Base-by-base conservation (phyloP, 176 grass and related monocot species). In the Rhynchospora breviuscula region DNA sequence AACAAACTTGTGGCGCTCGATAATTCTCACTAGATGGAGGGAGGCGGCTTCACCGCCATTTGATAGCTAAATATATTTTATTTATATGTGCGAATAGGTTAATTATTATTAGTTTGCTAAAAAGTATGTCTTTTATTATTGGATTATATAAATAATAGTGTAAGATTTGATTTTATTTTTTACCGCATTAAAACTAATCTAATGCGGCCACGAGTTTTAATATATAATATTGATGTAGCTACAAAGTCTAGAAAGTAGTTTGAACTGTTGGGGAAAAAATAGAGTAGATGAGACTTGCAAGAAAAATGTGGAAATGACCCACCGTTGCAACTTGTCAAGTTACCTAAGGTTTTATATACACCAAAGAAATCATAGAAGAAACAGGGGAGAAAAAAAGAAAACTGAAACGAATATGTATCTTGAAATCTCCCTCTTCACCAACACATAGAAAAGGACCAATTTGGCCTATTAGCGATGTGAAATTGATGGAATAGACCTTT, bases 221-320 rank as follows among this genome's bases (percentile, higher is more conserved):
- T n/a, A n/a, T n/a, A n/a, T n/a, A n/a, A n/a, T n/a, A n/a, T n/a
- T n/a, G n/a, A n/a, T 46, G 78, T n/a, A 59, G 57, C 26, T 80
- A 81, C 58, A 46, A 81, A 82, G 87, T 82, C 59, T 68, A 68
- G 43, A 85, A 89, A 83, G 68, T 21, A 78, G 47, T 82, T 81
- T 82, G 83, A 89, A 89, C 17, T 31, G 72, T 66, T 68, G 23
- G 48, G 79, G 69, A 66, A 83, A 80, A 49, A 18, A 60, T 23
- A 59, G 67, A 67, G 78, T 48, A 31, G 64, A 15, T 13, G 54
- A 63, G 46, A 65, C 79, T 83, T 52, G 22, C n/a, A 59, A 78
- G 69, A 67, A 82, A 63, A 82, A 48, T 49, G 59, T 46, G 46
- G 4, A 43, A 45, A 52, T 64, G 31, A 81, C 33, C 17, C 29